Percentiles rank a stretch among this genome's conserved stretches.
These are phyloP conservation scores for Microdochium paspali DNA, from an alignment of 2,329 filamentous ascomycete species.

Conservation along the genomic window DNA sequence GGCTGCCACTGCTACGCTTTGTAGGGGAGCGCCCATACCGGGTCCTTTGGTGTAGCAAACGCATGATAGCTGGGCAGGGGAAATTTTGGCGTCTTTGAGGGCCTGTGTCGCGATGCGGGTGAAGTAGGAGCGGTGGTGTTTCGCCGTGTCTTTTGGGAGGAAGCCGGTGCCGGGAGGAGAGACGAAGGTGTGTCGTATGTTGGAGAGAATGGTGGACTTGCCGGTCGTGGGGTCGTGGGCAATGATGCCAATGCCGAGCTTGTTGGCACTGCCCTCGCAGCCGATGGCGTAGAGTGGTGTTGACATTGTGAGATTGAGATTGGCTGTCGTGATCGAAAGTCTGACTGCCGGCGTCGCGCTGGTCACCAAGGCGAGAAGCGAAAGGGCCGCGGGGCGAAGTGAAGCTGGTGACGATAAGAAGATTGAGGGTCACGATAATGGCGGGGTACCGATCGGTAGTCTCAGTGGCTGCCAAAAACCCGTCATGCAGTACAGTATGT, in stretches of 20 bases:
- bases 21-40: constrained; percentile 91
- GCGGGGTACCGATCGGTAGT: no score
- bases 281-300: constrained; percentile 44
- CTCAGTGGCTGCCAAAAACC: no score
- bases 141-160: constrained; percentile 90
- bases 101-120: constrained; percentile 72
- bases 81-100: constrained; percentile 57
- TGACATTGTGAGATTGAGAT: constrained; percentile 11
- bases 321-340: not conserved
- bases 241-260: constrained; percentile 90
- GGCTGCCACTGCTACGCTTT: constrained; percentile 77
- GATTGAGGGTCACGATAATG: no score
- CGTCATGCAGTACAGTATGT: no score
- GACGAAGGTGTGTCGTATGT: constrained; percentile 88
- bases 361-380: not conserved
- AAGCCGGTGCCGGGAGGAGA: constrained; percentile 91
- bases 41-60: constrained; percentile 95
- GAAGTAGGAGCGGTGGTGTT: constrained; percentile 83
- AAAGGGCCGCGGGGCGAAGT: no score
- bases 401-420: no score
- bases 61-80: constrained; percentile 65
- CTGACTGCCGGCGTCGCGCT: not conserved
- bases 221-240: constrained; percentile 53
- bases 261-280: constrained; percentile 92
- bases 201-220: constrained; percentile 68